Evolutionary conservation across 768 basidiomycete species (phyloP).

Genomic region (Kwoniella europaea): DNA sequence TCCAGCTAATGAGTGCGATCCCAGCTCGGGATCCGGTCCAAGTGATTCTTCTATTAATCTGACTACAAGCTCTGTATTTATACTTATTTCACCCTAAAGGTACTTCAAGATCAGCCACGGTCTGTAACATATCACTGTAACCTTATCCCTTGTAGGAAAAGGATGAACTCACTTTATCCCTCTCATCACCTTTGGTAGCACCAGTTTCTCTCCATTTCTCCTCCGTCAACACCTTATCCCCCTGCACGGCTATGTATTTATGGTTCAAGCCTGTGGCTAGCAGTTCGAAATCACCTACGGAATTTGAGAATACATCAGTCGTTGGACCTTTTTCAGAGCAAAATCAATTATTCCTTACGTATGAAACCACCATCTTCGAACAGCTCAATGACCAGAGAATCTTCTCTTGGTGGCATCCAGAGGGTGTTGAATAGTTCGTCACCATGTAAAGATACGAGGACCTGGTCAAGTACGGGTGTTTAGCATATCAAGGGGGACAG

Average conservation of each 20-base stretch:
- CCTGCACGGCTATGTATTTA: conserved; percentile 44
- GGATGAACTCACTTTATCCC: conserved; percentile 30
- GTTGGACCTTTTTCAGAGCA: not conserved
- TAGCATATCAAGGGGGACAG: not conserved
- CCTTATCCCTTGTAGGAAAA: not conserved
- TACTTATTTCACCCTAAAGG: conserved; percentile 32
- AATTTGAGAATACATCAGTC: not conserved
- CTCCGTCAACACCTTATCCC: conserved; percentile 39
- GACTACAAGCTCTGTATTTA: conserved; percentile 28
- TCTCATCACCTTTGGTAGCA: conserved; percentile 20
- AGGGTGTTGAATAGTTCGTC: conserved; percentile 44
- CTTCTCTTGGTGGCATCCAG: conserved; percentile 49
- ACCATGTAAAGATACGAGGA: conserved; percentile 47
- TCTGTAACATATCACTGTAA: too few relatives aligned
- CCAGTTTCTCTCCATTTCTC: conserved; percentile 37
- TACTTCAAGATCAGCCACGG: not conserved
- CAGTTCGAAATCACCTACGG: conserved; percentile 47
- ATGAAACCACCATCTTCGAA: conserved; percentile 51
- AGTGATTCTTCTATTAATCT: conserved; percentile 24
- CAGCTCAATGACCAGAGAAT: conserved; percentile 49
- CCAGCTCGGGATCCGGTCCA: not conserved
- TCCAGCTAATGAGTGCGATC: not conserved
- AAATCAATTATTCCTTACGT: conserved; percentile 32
- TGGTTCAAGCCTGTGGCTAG: conserved; percentile 45
- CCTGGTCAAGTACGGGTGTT: conserved; percentile 22